Base-by-base conservation (phyloP, 495 filamentous ascomycete genomes). In the Trichoderma virens region DNA sequence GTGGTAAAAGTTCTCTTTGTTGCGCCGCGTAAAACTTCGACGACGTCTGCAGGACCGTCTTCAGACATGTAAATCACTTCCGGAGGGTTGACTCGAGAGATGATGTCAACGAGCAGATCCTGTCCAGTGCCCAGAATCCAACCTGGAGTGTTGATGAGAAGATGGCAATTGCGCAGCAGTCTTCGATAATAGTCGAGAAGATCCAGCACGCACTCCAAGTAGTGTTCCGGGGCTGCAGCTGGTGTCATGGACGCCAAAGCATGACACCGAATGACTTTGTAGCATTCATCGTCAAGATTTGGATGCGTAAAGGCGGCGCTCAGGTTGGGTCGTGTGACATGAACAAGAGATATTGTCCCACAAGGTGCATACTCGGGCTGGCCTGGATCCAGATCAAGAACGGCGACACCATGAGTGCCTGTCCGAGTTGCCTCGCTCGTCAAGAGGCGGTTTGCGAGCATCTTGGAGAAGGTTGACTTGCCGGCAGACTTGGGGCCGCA, bases 401-500 rank as follows among this genome's bases (percentile, higher is more conserved):
- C 82, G 59, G 82, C 83, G 9, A 90, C 82, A 7, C 61, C 60
- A 23, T 61, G 69, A 69, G 3, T 64, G 39, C 75, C 70, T 66
- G 27, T 67, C 39, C 51, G 61, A 5, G 60, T 62, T 73, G 71
- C 67, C 63, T 7, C 47, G 61, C 14, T 68, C 65, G 54, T 72
- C 71, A 93, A 76, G n/a, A 93, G 77, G 65, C 85, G 83, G 72
- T 96, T 97, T 14, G 82, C 72, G 23, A 96, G 77, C n/a, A 91
- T 76, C 60, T 86, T 88, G 51, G 85, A 84, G 67, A 96, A 92
- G 0, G 90, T 93, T 3, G 92, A 96, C 72, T 96, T 96, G 18
- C 92, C 92, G 16, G 91, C 89, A 1, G 84, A 87, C 65, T 95
- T 93, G 1, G 91, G 88, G 2, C 92, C 92, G 61, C 87, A 90